A percentile compares a stretch with the other conserved stretches of the same genome.
These are phyloP conservation scores for Gossypium davidsonii DNA, from an alignment of 441 rosid species.

Conservation along the genomic window DNA sequence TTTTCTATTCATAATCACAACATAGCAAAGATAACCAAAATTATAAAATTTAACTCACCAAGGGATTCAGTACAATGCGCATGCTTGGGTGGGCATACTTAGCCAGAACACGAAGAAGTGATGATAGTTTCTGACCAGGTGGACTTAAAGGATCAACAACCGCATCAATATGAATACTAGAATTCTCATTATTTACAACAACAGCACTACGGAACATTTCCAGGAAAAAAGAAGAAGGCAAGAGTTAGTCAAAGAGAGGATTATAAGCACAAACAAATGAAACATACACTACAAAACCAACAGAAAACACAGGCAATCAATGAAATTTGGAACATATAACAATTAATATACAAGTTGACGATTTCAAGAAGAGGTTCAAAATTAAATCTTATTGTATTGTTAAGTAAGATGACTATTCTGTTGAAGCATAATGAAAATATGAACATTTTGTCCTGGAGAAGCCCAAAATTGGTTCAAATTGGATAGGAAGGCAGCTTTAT, in stretches of 20 bases:
- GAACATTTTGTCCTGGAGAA: neutral
- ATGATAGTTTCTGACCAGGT: slow-evolving; percentile 79
- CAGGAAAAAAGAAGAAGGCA: neutral
- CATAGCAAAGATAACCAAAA: neutral
- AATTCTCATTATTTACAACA: slow-evolving; percentile 42
- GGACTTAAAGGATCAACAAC: slow-evolving; percentile 95
- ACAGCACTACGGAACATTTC: slow-evolving; percentile 28
- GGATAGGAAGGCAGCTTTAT: neutral
- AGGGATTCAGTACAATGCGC: slow-evolving; percentile 87
- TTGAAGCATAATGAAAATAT: neutral
- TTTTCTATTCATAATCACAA: neutral
- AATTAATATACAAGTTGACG: neutral
- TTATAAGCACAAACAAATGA: neutral
- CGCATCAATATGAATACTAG: slow-evolving; percentile 86
- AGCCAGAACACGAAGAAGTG: slow-evolving; percentile 73
- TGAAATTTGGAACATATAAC: neutral
- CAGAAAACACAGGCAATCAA: neutral
- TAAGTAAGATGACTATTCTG: neutral
- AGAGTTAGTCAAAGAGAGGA: neutral
- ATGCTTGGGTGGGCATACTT: slow-evolving; percentile 86
- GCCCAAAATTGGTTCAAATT: neutral
- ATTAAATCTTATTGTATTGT: neutral
- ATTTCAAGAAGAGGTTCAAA: slow-evolving; percentile 2
- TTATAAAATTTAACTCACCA: slow-evolving; percentile 51
- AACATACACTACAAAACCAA: neutral